Evolutionary conservation across 768 basidiomycete species (phyloP), one percentile per base, ranked within the genome.

Genomic region (Pulveroboletus sp.): DNA sequence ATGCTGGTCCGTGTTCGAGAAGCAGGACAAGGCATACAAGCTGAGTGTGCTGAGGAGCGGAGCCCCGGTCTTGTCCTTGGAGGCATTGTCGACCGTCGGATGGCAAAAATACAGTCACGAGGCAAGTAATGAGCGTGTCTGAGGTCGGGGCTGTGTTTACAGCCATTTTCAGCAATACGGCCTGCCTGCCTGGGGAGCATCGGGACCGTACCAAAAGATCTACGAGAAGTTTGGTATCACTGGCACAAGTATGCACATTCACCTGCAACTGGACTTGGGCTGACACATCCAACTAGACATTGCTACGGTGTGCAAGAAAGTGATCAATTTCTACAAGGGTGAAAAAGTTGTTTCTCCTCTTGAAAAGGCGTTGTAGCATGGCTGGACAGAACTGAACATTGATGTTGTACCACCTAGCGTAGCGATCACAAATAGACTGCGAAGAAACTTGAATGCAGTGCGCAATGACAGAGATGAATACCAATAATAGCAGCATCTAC

Each of bases 81-180:
- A 96, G 72, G 93, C 93, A 24, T 78, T 84, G 69, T 69, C 78
- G 54, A 90, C 90, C 40, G 73, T 80, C 58, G 91, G 92, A 57
- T 96, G 93, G 93, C 78, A 81, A 54, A 86, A 85, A 70, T 92
- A 90, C 75, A 84, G 85, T 58, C 93, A 95, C 65, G 92, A 94
- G 73, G 81, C 73, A 65, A 66, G 69, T 50, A 8, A 36, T 1
- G 18, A 17, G 6, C n/a, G n/a, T 40, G 31, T 40, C 9, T 13
- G 28, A 40, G 21, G 10, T 42, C 1, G 13, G 11, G 17, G 15
- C 36, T 5, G 35, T 44, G 13, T 36, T 56, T n/a, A 53, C 17
- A 24, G 36, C 21, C 26, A 32, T 48, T 17, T 56, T 10, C 59
- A 82, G 78, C 86, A 89, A 77, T 89, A 75, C 53, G 89, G 88